Percentiles rank a stretch among this genome's conserved stretches.
phyloP scores from a whole-genome alignment of 2,329 filamentous ascomycete genomes.

The Penicillium crustosum region DNA sequence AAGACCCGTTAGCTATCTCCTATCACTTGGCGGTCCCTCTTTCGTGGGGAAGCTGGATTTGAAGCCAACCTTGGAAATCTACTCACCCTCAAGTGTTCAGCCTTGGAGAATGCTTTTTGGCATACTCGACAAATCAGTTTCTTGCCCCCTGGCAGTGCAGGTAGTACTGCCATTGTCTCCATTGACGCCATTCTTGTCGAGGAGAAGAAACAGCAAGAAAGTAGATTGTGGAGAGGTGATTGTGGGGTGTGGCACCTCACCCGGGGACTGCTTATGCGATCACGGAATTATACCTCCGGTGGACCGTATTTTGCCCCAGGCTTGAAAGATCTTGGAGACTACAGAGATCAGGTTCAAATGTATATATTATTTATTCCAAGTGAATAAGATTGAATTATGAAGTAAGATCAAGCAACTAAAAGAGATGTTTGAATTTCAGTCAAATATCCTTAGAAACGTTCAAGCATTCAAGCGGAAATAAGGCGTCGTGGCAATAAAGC shows the following conservation, averaged over 20 bases:
- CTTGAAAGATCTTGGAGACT: not conserved
- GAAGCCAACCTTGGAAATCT: not conserved
- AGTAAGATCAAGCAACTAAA: not conserved
- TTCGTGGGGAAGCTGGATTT: slow-evolving; percentile 12
- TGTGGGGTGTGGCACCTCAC: slow-evolving; percentile 22
- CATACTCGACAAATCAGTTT: slow-evolving; percentile 23
- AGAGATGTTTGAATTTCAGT: not conserved
- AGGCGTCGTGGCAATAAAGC: not conserved
- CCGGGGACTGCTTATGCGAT: not conserved
- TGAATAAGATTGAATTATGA: not conserved
- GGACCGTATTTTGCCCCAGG: not conserved
- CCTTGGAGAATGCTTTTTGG: slow-evolving; percentile 45
- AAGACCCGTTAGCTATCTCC: slow-evolving; percentile 8
- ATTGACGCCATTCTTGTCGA: too few relatives aligned
- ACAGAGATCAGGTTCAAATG: not conserved
- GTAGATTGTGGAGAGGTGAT: slow-evolving; percentile 18
- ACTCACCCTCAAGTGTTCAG: slow-evolving; percentile 43
- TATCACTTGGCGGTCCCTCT: slow-evolving; percentile 2
- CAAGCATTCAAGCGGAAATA: not conserved
- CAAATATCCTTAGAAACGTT: not conserved
- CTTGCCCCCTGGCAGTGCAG: too few relatives aligned
- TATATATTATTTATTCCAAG: too few relatives aligned
- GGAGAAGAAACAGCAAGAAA: not conserved
- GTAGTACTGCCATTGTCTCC: too few relatives aligned
- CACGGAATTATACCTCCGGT: not conserved